Evolutionary conservation across 768 basidiomycete genomes (phyloP).

Genomic region (Cystobasidium ongulense): DNA sequence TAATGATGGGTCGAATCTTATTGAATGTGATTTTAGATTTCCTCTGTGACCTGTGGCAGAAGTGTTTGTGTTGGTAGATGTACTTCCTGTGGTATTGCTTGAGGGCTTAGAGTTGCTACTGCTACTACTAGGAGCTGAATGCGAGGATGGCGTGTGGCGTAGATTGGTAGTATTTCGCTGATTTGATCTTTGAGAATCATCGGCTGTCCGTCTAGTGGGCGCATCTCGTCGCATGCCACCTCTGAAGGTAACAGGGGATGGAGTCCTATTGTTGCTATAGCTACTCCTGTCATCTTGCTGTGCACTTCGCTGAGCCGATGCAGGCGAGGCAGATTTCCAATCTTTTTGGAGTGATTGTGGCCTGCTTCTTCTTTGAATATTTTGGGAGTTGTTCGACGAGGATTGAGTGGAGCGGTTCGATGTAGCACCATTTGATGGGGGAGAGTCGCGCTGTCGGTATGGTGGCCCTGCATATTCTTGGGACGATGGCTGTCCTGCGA

Average conservation of each 20-base stretch:
- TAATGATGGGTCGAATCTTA: neutral
- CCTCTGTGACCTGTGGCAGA: neutral
- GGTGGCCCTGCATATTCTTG: neutral
- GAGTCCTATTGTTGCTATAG: neutral
- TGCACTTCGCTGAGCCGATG: neutral
- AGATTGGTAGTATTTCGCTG: neutral
- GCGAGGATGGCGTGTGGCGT: no score
- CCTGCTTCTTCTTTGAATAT: neutral
- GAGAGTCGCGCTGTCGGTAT: neutral
- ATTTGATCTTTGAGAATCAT: neutral
- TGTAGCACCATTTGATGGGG: no score
- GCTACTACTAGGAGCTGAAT: neutral
- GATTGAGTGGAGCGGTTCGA: no score
- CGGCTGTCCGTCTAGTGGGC: neutral
- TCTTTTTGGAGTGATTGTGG: neutral
- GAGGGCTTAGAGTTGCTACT: neutral
- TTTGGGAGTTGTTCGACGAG: no score
- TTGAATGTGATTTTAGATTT: neutral
- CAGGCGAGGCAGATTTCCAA: constrained; percentile 1
- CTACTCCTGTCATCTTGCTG: neutral
- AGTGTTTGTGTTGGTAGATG: neutral
- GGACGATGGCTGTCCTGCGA: neutral
- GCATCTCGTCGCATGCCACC: neutral
- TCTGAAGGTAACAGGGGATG: neutral
- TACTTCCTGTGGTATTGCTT: neutral